Base-by-base conservation (phyloP, 2,329 filamentous ascomycete genomes). In the Colletotrichum lupini region DNA sequence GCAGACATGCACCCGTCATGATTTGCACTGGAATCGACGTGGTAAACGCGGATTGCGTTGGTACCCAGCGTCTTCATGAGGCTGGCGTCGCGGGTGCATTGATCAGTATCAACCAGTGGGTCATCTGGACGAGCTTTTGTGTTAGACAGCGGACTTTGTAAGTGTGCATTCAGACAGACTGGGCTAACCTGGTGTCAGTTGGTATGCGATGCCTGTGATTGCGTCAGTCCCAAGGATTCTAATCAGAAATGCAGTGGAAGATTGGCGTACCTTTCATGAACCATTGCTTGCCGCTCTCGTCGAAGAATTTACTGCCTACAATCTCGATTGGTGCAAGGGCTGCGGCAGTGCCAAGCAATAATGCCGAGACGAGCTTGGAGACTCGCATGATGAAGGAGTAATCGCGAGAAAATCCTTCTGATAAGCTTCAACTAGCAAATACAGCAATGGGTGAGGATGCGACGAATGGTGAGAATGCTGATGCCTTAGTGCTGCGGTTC, bases 1-100 rank as follows among this genome's bases (percentile, higher is more conserved):
- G 91, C 92, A 67, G 87, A 87, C 94, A 98, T 97, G 85, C 95
- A 98, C 24, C 88, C 92, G 71, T 89, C 87, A 82, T 98, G 95
- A 80, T 96, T 86, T 37, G 85, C 90, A 3, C 83, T 81, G 2
- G 93, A 85, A 78, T 97, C 92, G 74, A 98, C 94, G 79, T 97
- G 94, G 83, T 98, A 98, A 72, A 97, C 93, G 70, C 95, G 94
- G 78, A 97, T 95, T 35, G 93, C 88, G 81, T 97, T 97, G 80
- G 93, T 90, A 75, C 94, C 94, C 67, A 98, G 86, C 22, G 91
- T 90, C 81, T 94, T 89, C 93, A 97, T 97, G 79, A 95, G 87
- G 19, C 85, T 81, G 55, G 92, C 92, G 84, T 98, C 95, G 76
- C 91, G 90, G 77, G 88, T 82, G 85, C 94, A 97, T 85, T 97